Evolutionary conservation across 1,284 basidiomycete genomes (phyloP).

Genomic region (Coniferiporia weirii): DNA sequence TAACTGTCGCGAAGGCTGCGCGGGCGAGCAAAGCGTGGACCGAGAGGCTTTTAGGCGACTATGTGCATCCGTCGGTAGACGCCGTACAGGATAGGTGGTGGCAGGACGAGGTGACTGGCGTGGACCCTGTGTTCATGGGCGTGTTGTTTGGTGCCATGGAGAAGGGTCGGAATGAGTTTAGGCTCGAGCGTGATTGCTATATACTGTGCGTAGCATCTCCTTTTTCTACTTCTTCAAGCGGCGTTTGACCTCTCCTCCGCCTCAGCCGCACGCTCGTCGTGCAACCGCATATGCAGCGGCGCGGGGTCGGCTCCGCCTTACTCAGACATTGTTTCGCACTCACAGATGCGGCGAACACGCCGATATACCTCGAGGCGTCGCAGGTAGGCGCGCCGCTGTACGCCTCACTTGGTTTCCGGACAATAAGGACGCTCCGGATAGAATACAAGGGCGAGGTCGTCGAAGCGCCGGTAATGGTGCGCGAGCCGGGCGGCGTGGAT

Average conservation of each 20-base stretch:
- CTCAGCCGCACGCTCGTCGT: background rate
- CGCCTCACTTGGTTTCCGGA: background rate
- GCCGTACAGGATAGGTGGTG: background rate
- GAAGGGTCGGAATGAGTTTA: background rate
- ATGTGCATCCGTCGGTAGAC: constrained; percentile 11
- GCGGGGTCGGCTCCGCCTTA: constrained; percentile 10
- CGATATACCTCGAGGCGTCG: constrained; percentile 8
- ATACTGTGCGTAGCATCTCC: constrained; percentile 6
- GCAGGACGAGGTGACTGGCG: background rate
- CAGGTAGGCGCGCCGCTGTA: background rate
- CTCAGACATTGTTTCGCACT: constrained; percentile 2
- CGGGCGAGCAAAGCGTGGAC: background rate
- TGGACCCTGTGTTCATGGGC: background rate
- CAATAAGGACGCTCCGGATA: background rate
- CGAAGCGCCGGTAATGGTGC: background rate
- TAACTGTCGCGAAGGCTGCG: background rate
- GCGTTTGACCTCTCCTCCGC: background rate
- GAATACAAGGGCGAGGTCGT: background rate
- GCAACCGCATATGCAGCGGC: constrained; percentile 8
- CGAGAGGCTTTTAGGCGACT: constrained; percentile 8
- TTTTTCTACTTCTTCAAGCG: background rate
- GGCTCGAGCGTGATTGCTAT: constrained; percentile 1
- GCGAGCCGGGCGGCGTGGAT: background rate
- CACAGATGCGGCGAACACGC: background rate
- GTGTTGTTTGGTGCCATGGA: background rate